These are phyloP conservation scores for Trifolium subterraneum DNA, from an alignment of 306 rosid genomes.

Conservation along the genomic window DNA sequence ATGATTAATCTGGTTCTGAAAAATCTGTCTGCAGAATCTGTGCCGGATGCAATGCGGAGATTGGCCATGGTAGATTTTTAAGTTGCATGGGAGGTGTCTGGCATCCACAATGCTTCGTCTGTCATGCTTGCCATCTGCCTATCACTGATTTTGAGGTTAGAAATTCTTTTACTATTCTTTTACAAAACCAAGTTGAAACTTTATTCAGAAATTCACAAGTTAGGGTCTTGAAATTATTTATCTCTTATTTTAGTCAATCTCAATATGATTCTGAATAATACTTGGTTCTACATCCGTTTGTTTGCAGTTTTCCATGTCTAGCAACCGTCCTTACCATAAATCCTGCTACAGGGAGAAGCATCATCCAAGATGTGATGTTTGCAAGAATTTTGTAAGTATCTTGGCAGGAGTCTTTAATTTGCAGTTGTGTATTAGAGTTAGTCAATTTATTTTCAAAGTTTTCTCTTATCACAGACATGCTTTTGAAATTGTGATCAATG, in stretches of 20 bases:
- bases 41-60: constrained; percentile 88
- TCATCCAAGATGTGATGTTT: constrained; percentile 96
- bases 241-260: constrained; percentile 14
- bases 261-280: constrained; percentile 29
- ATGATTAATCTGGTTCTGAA: constrained; percentile 35
- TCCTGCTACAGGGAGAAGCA: constrained; percentile 86
- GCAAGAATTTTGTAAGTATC: constrained; percentile 76
- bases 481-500: constrained; percentile 25
- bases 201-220: constrained; percentile 20
- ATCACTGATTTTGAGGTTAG: constrained; percentile 89
- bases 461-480: constrained; percentile 15
- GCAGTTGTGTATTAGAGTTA: constrained; percentile 3
- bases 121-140: constrained; percentile 77
- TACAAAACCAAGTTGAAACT: constrained; percentile 15
- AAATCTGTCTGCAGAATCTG: constrained; percentile 66
- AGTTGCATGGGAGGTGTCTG: constrained; percentile 88
- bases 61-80: constrained; percentile 84
- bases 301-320: constrained; percentile 88
- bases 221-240: constrained; percentile 29
- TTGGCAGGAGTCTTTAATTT: constrained; percentile 38
- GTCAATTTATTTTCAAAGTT: constrained; percentile 25
- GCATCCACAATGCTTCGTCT: constrained; percentile 93
- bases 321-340: constrained; percentile 79
- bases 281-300: constrained; percentile 33
- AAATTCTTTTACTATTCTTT: constrained; percentile 22